Conservation (phyloP, 805 yeast genomes). For the Alloascoidea africana region DNA sequence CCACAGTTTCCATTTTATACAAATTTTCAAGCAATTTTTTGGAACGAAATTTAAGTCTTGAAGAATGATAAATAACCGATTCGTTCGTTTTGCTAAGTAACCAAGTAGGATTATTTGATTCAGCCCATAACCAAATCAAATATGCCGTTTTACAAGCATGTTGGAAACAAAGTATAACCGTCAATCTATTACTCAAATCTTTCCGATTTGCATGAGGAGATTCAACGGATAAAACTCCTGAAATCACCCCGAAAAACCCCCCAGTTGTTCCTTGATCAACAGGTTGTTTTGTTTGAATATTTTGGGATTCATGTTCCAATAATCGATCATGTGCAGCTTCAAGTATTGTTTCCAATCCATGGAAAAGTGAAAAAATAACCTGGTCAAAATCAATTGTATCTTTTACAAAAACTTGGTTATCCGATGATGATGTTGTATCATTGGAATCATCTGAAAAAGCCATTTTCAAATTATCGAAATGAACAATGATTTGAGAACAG, state of each 20-base stretch:
- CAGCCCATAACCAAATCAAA: constrained; percentile 61
- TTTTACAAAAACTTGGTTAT: constrained; percentile 8
- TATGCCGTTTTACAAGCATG: constrained; percentile 40
- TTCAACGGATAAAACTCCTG: constrained; percentile 68
- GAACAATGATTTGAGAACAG: constrained; percentile 21
- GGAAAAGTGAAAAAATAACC: constrained; percentile 25
- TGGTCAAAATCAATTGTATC: constrained; percentile 26
- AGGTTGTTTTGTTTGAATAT: too few relatives aligned
- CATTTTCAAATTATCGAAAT: constrained; percentile 17
- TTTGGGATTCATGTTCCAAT: constrained; percentile 10
- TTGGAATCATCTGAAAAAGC: constrained; percentile 7
- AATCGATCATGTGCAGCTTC: constrained; percentile 36
- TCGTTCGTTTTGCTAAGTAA: constrained; percentile 10
- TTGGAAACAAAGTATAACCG: constrained; percentile 49
- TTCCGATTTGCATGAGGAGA: constrained; percentile 34
- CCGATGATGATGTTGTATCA: not conserved
- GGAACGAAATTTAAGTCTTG: constrained; percentile 54
- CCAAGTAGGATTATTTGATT: constrained; percentile 18
- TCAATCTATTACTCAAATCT: constrained; percentile 35
- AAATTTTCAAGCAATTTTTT: constrained; percentile 49
- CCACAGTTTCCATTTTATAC: constrained; percentile 54
- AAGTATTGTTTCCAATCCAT: constrained; percentile 55
- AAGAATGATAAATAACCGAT: constrained; percentile 30
- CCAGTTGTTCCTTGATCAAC: constrained; percentile 5
- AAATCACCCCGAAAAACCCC: constrained; percentile 38